Evolutionary conservation across 768 basidiomycete genomes (phyloP).

Genomic region (Suillus fuscotomentosus): DNA sequence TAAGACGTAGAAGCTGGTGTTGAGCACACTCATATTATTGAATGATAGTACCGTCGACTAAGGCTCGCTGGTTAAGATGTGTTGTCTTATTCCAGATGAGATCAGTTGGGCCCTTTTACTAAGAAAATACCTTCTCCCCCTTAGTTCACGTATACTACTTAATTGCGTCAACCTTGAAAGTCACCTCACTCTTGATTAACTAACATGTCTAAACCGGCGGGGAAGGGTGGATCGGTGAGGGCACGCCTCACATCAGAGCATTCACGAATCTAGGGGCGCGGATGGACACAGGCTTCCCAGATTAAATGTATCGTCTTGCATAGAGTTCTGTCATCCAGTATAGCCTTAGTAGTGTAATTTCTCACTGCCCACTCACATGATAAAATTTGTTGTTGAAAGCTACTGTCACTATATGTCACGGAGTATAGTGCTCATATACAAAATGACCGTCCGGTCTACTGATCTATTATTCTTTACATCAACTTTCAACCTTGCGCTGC

Average conservation of each 20-base stretch:
- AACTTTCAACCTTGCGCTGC: not conserved
- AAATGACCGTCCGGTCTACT: not conserved
- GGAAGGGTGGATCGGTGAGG: no score
- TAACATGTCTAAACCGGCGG: no score
- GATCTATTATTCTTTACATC: not conserved
- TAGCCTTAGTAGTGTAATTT: not conserved
- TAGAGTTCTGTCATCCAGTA: not conserved
- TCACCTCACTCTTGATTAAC: no score
- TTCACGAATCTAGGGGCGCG: conserved; percentile 5
- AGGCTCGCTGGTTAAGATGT: not conserved
- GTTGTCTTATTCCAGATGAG: not conserved
- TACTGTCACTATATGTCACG: not conserved
- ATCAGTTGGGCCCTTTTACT: not conserved
- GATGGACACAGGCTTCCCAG: no score
- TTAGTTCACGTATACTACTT: no score
- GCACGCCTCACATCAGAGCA: no score
- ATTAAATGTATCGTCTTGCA: no score
- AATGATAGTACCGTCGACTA: not conserved
- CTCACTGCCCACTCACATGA: not conserved
- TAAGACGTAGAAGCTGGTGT: not conserved
- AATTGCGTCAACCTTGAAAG: no score
- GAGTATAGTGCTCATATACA: not conserved
- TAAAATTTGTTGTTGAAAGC: not conserved
- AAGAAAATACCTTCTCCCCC: no score
- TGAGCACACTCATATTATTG: not conserved